Evolutionary conservation across 768 basidiomycete species (phyloP), one percentile per base, ranked within the genome.

Genomic region (Mycena albidolilacea): DNA sequence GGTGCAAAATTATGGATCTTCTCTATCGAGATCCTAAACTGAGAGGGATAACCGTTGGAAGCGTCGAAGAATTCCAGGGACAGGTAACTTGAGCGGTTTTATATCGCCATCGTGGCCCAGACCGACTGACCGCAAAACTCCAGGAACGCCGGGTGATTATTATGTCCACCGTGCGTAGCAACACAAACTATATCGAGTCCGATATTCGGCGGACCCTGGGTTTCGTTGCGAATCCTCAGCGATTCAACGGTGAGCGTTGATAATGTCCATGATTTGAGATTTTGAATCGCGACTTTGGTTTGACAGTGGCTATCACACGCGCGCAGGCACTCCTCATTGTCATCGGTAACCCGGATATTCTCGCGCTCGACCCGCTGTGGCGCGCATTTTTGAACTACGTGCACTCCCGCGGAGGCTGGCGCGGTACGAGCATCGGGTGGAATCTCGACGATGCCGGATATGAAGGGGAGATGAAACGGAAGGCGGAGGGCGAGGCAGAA

Each of bases 11-110:
- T 21, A 80, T 84, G 60, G 81, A 79, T 43, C 75, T 82, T 15
- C 77, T 88, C 30, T 77, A 67, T 57, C 80, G 78, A 64, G 81
- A 79, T 69, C 77, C 57, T 71, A 77, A 77, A 77, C 69, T 84
- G 75, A 73, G 75, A 43, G 84, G 81, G 8, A 84, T 91, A 77
- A 91, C 89, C 69, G 90, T 92, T 14, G 91, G 90, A 39, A 90
- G 88, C 55, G 91, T 91, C 7, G 92, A 93, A 78, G 90, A 91
- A 68, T 92, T 91, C 79, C 92, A 92, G 79, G 92, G 91, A 5
- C 90, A 92, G 80, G 90, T 88, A 62, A 38, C 79, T 72, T 70
- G 3, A 30, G 30, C 30, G 30, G 50, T 21, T 35, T 6, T 46
- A 19, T 14, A 84, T 19, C 68, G 75, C 30, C 0, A 82, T 80